Percentiles rank a stretch among this genome's conserved stretches.
Conservation (phyloP, 345 rosid species). For the Eucalyptus marginata region DNA sequence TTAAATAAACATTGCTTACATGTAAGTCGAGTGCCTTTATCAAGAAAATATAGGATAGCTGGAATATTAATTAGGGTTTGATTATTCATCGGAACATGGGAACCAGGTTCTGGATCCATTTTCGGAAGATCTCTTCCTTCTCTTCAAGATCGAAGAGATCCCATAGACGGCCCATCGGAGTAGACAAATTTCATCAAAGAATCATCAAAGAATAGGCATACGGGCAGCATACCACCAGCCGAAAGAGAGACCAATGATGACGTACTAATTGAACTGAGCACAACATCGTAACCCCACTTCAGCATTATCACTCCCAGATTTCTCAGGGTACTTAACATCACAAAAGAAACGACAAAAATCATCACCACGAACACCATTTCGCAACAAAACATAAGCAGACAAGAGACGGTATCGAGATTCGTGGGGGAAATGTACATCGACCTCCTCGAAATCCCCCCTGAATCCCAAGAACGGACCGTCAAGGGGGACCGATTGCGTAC, state of each 20-base stretch:
- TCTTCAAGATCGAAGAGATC: not conserved
- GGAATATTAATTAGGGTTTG: not conserved
- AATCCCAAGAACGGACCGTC: not conserved
- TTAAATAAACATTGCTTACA: not conserved
- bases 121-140: not conserved
- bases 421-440: slow-evolving; percentile 6
- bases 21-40: fast-evolving
- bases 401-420: not conserved
- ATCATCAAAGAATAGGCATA: not conserved
- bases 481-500: slow-evolving; percentile 1
- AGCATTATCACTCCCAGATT: not conserved
- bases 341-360: no score
- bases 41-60: not conserved
- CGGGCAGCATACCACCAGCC: not conserved
- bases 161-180: not conserved
- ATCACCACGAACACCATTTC: not conserved
- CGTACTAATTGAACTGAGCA: not conserved
- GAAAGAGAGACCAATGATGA: not conserved
- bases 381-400: not conserved
- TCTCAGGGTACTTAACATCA: not conserved
- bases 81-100: not conserved
- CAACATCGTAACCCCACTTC: not conserved
- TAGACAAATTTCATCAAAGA: not conserved
- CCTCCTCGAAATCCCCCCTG: slow-evolving; percentile 8
- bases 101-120: no score